These are phyloP conservation scores for Fusarium sp. DNA, from an alignment of 2,329 filamentous ascomycete species.

Conservation along the genomic window DNA sequence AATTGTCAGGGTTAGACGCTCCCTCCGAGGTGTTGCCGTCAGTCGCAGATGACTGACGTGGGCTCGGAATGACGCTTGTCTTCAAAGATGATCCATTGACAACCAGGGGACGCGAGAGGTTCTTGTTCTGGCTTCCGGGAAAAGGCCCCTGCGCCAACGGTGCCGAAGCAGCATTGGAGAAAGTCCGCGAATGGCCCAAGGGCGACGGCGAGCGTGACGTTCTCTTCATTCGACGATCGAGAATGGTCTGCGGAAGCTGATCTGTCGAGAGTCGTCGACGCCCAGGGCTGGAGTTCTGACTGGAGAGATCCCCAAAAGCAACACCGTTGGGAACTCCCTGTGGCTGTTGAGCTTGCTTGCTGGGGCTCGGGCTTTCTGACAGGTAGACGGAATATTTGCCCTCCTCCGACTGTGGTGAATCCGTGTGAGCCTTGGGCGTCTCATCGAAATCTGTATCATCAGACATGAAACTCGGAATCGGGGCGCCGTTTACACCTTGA, in stretches of 20 bases:
- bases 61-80: conserved; percentile 45
- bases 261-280: conserved; percentile 62
- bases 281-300: conserved; percentile 48
- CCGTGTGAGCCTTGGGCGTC: conserved; percentile 52
- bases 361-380: conserved; percentile 43
- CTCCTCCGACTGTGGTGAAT: conserved; percentile 61
- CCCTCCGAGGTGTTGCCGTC: conserved; percentile 40
- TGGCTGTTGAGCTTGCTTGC: conserved; percentile 39
- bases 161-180: conserved; percentile 53
- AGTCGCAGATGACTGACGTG: conserved; percentile 29
- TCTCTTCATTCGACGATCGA: conserved; percentile 62
- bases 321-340: conserved; percentile 51
- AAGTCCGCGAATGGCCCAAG: conserved; percentile 58
- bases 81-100: conserved; percentile 60
- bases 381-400: conserved; percentile 46
- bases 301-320: conserved; percentile 59
- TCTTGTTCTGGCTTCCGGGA: conserved; percentile 48
- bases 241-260: conserved; percentile 61
- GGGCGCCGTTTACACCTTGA: conserved; percentile 58
- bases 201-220: conserved; percentile 66
- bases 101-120: conserved; percentile 58
- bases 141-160: conserved; percentile 53
- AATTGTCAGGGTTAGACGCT: conserved; percentile 39
- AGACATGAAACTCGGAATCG: conserved; percentile 65
- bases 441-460: conserved; percentile 63